Evolutionary conservation across 2,329 filamentous ascomycete species (phyloP).

Genomic region (Penicillium italicum): DNA sequence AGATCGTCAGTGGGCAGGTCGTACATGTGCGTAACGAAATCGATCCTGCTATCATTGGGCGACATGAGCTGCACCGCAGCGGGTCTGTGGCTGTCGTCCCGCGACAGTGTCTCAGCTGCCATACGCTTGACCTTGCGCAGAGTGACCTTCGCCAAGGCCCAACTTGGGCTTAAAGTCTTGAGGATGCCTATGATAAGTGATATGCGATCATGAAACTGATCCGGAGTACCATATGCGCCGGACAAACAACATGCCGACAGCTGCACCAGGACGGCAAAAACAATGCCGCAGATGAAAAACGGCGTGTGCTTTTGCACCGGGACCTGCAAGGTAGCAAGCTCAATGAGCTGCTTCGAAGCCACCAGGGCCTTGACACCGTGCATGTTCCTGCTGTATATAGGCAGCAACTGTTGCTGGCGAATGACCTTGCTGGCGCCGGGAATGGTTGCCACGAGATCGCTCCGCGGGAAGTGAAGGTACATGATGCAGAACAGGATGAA

Average conservation of each 20-base stretch:
- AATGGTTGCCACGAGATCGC: neutral
- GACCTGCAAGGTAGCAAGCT: neutral
- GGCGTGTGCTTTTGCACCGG: neutral
- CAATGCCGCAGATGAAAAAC: neutral
- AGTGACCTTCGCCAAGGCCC: neutral
- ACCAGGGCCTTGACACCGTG: neutral
- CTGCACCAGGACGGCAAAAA: neutral
- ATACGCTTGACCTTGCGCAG: neutral
- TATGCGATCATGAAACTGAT: neutral
- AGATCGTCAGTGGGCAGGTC: neutral
- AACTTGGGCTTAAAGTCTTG: neutral
- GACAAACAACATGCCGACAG: neutral
- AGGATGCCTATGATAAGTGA: neutral
- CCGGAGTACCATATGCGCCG: neutral
- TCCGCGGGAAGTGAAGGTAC: neutral
- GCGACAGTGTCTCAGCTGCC: neutral
- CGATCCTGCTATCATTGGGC: neutral
- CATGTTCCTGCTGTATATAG: neutral
- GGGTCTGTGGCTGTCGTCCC: neutral
- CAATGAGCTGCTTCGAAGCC: neutral
- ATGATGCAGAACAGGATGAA: neutral
- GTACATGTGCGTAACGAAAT: neutral
- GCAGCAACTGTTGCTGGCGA: neutral
- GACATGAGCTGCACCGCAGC: neutral
- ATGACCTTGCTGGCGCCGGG: neutral